phyloP scores from a whole-genome alignment of 345 rosid genomes.

The Eucalyptus melliodora region DNA sequence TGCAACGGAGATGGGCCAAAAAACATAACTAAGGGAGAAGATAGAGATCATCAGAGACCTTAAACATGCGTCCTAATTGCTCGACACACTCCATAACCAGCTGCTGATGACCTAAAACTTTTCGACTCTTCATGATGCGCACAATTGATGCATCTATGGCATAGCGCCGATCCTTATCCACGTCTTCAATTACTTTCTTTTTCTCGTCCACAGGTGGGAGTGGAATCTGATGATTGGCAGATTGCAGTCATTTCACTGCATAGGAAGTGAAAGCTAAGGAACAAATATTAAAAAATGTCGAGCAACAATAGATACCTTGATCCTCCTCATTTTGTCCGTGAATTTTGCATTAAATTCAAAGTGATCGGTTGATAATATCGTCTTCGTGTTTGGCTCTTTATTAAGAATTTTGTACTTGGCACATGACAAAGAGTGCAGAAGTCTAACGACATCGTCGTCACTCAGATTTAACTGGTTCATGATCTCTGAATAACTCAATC shows the following conservation, averaged over 20 bases:
- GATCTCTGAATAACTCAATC: conserved; percentile 57
- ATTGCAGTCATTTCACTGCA: background rate
- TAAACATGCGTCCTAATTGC: conserved; percentile 63
- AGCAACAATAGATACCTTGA: conserved; percentile 26
- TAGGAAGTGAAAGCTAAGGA: background rate
- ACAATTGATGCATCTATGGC: conserved; percentile 72
- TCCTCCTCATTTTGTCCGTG: conserved; percentile 65
- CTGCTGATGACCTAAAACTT: conserved; percentile 45
- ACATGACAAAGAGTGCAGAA: conserved; percentile 54
- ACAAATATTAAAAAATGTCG: background rate
- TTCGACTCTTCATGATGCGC: conserved; percentile 68
- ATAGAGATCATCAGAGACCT: conserved; percentile 14
- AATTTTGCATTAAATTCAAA: conserved; percentile 45
- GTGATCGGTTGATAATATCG: conserved; percentile 16
- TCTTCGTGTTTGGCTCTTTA: conserved; percentile 34
- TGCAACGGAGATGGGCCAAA: background rate
- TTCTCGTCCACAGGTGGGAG: conserved; percentile 61
- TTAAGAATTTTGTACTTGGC: conserved; percentile 38
- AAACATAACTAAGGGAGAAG: background rate
- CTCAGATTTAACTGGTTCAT: conserved; percentile 51
- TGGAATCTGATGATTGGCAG: conserved; percentile 31
- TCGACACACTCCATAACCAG: conserved; percentile 53
- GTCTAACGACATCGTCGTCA: conserved; percentile 46
- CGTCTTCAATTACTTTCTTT: conserved; percentile 62
- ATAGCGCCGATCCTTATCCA: conserved; percentile 58